Conservation (phyloP, 805 yeast species). For the Ogataea thermomethanolica region DNA sequence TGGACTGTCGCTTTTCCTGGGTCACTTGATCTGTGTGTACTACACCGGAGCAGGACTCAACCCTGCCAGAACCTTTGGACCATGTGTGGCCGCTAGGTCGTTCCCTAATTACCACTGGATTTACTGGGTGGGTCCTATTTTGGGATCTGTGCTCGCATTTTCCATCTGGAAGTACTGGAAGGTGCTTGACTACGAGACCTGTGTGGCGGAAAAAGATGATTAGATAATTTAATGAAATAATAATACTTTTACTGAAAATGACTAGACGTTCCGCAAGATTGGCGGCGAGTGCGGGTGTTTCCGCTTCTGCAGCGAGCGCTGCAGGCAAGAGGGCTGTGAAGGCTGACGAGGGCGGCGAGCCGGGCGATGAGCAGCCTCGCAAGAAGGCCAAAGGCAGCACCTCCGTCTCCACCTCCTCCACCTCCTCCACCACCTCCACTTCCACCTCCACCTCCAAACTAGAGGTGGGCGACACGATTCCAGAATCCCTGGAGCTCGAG, state of each 20-base stretch:
- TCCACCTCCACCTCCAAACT: constrained; percentile 1
- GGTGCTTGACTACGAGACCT: constrained; percentile 61
- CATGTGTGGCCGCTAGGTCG: constrained; percentile 63
- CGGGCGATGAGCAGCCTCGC: too few species aligned
- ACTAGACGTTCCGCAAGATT: constrained; percentile 16
- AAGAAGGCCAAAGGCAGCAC: too few species aligned
- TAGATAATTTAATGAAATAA: constrained; percentile 4
- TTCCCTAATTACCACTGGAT: constrained; percentile 90
- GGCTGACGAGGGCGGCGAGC: background rate
- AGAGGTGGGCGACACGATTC: constrained; percentile 20
- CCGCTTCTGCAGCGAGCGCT: background rate
- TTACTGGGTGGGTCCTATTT: constrained; percentile 85
- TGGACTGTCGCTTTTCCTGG: constrained; percentile 78
- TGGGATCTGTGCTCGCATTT: constrained; percentile 67
- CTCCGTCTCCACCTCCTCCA: too few species aligned
- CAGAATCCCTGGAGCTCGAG: constrained; percentile 46
- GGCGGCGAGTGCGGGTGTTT: constrained; percentile 2
- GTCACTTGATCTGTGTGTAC: constrained; percentile 75
- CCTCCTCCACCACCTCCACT: background rate
- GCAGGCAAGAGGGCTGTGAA: background rate
- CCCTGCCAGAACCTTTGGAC: constrained; percentile 89
- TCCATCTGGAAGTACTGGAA: constrained; percentile 66
- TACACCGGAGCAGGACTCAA: constrained; percentile 90
- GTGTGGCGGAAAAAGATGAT: constrained; percentile 31
- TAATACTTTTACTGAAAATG: constrained; percentile 3